Percentiles rank a stretch among this genome's conserved stretches.
These are phyloP conservation scores for Leishmania braziliensis DNA, from an alignment of 208 protist species.

Conservation along the genomic window DNA sequence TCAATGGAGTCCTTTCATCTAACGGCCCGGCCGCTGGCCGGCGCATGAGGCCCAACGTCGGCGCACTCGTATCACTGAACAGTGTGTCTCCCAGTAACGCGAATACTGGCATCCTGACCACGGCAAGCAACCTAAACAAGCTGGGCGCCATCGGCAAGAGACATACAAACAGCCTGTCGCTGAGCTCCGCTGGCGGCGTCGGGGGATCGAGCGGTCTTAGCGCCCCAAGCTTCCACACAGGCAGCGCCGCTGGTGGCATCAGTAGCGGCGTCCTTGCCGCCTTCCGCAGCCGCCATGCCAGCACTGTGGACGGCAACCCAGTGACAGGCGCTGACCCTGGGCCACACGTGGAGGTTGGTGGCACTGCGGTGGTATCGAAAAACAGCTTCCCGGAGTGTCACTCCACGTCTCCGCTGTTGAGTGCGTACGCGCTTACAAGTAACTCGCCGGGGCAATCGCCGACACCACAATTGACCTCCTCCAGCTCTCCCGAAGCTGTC, in stretches of 20 bases:
- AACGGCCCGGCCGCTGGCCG: slow-evolving; percentile 11
- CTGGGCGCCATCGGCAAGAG: background rate
- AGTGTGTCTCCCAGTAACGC: background rate
- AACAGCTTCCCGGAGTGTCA: background rate
- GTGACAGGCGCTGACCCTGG: background rate
- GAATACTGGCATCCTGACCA: slow-evolving; percentile 3
- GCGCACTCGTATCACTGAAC: slow-evolving; percentile 4
- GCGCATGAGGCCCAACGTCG: slow-evolving; percentile 18
- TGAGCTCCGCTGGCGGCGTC: slow-evolving; percentile 11
- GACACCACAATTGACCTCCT: background rate
- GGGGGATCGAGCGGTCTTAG: slow-evolving; percentile 1
- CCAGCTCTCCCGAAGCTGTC: background rate
- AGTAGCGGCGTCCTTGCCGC: background rate
- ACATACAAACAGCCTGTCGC: slow-evolving; percentile 3
- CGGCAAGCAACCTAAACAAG: slow-evolving; percentile 3
- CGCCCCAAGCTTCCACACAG: background rate
- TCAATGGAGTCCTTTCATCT: background rate
- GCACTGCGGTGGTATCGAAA: background rate
- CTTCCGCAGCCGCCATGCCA: slow-evolving; percentile 1
- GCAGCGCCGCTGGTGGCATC: background rate
- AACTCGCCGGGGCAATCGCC: background rate
- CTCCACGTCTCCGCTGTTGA: background rate
- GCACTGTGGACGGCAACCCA: background rate
- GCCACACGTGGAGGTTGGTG: background rate
- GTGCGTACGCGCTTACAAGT: background rate